A percentile compares a stretch with the other conserved stretches of the same genome.
Conservation (phyloP, 129 eudicot genomes). For the Pulicaria dysenterica region DNA sequence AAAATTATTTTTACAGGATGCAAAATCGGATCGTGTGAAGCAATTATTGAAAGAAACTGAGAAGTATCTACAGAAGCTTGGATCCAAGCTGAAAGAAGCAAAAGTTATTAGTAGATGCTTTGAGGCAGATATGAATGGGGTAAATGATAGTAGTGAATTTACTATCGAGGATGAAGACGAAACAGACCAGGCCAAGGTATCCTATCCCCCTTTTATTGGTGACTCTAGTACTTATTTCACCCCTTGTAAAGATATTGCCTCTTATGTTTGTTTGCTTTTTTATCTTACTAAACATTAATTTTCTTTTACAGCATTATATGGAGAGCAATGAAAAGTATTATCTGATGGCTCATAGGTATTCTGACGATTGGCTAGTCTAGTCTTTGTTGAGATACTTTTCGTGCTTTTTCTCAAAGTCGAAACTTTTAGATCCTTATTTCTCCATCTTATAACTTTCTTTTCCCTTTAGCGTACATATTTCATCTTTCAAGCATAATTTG, state of each 20-base stretch:
- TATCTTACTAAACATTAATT: constrained; percentile 19
- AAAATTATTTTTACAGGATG: constrained; percentile 57
- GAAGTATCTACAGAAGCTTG: constrained; percentile 92
- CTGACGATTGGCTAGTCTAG: constrained; percentile 1
- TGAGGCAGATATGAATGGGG: constrained; percentile 64
- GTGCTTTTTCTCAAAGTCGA: background rate
- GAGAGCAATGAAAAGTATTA: constrained; percentile 99
- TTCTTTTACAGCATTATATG: constrained; percentile 77
- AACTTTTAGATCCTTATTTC: constrained; percentile 1
- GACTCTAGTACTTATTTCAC: background rate
- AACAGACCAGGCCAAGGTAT: constrained; percentile 95
- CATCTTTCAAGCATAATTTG: no score
- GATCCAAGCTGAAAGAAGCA: constrained; percentile 85
- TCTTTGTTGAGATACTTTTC: constrained; percentile 8
- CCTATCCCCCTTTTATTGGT: background rate
- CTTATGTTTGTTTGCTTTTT: constrained; percentile 8
- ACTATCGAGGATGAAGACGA: constrained; percentile 78
- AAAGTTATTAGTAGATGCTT: constrained; percentile 64
- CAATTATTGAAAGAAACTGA: constrained; percentile 94
- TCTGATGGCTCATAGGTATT: constrained; percentile 95
- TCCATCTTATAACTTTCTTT: background rate
- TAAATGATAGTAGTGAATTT: constrained; percentile 58
- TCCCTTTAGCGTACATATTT: no score
- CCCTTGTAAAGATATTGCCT: constrained; percentile 6
- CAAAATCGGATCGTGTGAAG: constrained; percentile 93